Percentiles rank a stretch among this genome's conserved stretches.
These are phyloP conservation scores for Puccinia polysora DNA, from an alignment of 1,284 basidiomycete species.

Conservation along the genomic window DNA sequence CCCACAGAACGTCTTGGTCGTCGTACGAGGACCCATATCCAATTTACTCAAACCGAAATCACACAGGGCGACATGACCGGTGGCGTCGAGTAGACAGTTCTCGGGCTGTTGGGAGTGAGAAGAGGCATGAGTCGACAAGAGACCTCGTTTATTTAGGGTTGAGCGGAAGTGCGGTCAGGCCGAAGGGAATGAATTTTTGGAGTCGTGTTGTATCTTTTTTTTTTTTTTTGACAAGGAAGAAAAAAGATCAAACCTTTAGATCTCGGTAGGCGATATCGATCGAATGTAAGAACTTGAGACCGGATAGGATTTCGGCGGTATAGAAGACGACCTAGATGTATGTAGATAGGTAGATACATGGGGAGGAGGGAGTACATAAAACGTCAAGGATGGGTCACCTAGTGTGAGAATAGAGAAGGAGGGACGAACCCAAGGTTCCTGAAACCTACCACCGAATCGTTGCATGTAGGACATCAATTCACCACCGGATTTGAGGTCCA, in stretches of 20 bases:
- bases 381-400: background rate
- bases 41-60: constrained; percentile 53
- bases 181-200: too few species aligned
- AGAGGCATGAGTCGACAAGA: too few species aligned
- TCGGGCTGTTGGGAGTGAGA: constrained; percentile 49
- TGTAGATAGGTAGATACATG: too few species aligned
- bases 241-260: constrained; percentile 27
- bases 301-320: constrained; percentile 51
- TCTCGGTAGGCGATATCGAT: constrained; percentile 51
- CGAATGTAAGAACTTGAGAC: constrained; percentile 50
- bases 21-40: constrained; percentile 52
- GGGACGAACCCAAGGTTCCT: constrained; percentile 26
- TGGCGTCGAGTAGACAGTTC: constrained; percentile 52
- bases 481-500: constrained; percentile 56
- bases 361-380: constrained; percentile 46
- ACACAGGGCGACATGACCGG: constrained; percentile 52
- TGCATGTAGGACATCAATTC: constrained; percentile 54
- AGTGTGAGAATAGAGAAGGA: background rate
- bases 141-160: too few species aligned
- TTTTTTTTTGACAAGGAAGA: background rate
- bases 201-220: background rate
- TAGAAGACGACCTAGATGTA: constrained; percentile 52
- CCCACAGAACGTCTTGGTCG: constrained; percentile 55
- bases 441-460: constrained; percentile 49
- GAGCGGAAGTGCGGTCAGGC: too few species aligned